A percentile compares a stretch with the other conserved stretches of the same genome.
These are phyloP conservation scores for Annulohypoxylon stygium DNA, from an alignment of 495 filamentous ascomycete species.

Conservation along the genomic window DNA sequence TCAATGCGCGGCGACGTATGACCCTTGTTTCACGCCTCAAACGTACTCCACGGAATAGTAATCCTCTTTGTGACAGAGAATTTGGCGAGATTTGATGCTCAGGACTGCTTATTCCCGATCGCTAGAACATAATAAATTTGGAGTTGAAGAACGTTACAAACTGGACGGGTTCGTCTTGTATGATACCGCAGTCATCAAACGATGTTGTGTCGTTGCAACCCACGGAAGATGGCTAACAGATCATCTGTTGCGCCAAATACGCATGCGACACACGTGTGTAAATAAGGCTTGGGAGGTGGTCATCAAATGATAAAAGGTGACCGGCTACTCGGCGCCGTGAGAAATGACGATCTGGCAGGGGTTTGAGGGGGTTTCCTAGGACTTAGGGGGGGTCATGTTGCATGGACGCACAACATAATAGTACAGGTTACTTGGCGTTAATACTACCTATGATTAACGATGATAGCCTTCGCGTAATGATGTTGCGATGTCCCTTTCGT, in stretches of 20 bases:
- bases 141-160: background rate
- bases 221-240: background rate
- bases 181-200: background rate
- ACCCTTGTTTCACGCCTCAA: background rate
- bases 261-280: slow-evolving; percentile 6
- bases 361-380: background rate
- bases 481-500: background rate
- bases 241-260: slow-evolving; percentile 11
- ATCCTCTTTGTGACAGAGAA: background rate
- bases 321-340: slow-evolving; percentile 26
- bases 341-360: slow-evolving; percentile 20
- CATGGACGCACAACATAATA: slow-evolving; percentile 5
- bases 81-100: background rate
- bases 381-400: slow-evolving; percentile 2
- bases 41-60: background rate
- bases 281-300: background rate
- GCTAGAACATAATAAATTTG: background rate
- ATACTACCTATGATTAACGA: slow-evolving; percentile 18
- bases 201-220: slow-evolving; percentile 11
- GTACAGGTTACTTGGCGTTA: slow-evolving; percentile 13
- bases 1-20: background rate
- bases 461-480: background rate
- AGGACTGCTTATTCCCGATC: background rate
- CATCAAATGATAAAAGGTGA: slow-evolving; percentile 11
- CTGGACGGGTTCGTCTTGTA: background rate